phyloP scores from a whole-genome alignment of 225 moss, liverwort and hornwort genomes.

The Lunularia cruciata region DNA sequence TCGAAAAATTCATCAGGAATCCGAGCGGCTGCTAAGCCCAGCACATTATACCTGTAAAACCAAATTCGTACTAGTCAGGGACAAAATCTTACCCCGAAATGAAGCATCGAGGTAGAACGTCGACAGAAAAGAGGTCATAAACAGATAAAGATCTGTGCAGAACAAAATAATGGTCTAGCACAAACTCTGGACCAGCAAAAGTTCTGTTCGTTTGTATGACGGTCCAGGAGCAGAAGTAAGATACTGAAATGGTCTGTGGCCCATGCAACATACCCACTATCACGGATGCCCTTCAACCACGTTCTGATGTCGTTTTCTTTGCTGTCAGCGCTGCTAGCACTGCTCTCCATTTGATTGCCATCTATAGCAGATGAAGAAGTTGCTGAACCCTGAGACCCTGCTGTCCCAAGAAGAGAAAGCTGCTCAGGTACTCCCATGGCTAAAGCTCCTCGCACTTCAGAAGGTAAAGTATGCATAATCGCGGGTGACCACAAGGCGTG shows the following conservation, averaged over 20 bases:
- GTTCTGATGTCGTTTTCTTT: conserved; percentile 83
- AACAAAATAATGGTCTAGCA: too few species aligned
- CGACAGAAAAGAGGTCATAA: too few species aligned
- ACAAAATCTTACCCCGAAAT: too few species aligned
- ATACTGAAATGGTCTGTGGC: too few species aligned
- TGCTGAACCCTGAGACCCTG: conserved; percentile 51
- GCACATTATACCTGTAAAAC: conserved; percentile 74
- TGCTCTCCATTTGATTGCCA: conserved; percentile 51
- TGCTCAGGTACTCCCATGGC: conserved; percentile 87
- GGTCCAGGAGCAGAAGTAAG: too few species aligned
- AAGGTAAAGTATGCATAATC: conserved; percentile 60
- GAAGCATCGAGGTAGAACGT: background rate
- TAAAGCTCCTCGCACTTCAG: conserved; percentile 73
- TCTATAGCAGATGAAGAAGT: conserved; percentile 50
- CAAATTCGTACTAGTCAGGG: too few species aligned
- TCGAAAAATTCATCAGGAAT: conserved; percentile 80
- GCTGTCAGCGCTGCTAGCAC: conserved; percentile 35
- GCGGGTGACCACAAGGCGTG: conserved; percentile 92
- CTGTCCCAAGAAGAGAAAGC: conserved; percentile 79
- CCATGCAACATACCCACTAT: conserved; percentile 63
- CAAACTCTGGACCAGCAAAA: too few species aligned
- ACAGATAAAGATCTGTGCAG: too few species aligned
- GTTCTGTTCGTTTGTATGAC: too few species aligned
- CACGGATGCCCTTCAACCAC: conserved; percentile 95
- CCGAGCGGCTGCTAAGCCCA: conserved; percentile 79